These are phyloP conservation scores for Cucumis cinereus DNA, from an alignment of 306 rosid genomes.

Conservation along the genomic window DNA sequence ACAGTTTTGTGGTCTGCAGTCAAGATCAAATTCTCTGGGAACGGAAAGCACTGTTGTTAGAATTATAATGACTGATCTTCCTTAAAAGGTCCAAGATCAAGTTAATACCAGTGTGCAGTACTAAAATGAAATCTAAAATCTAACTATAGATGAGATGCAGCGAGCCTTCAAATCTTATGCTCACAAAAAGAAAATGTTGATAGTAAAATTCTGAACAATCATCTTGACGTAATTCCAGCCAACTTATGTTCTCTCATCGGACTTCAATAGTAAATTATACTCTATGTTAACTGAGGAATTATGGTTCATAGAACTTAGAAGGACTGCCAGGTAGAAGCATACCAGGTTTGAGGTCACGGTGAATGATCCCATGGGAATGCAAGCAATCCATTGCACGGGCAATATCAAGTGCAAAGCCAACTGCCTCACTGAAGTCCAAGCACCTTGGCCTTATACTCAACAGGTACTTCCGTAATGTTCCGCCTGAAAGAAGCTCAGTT, in stretches of 20 bases:
- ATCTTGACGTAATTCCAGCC: not conserved
- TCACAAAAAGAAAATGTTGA: not conserved
- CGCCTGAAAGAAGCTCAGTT: slow-evolving; percentile 62
- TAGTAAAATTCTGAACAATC: not conserved
- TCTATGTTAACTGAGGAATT: not conserved
- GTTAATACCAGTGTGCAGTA: not conserved
- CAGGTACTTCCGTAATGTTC: slow-evolving; percentile 51
- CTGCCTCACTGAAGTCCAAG: slow-evolving; percentile 37
- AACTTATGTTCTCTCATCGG: not conserved
- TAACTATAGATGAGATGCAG: not conserved
- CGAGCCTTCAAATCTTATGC: not conserved
- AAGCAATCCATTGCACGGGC: slow-evolving; percentile 54
- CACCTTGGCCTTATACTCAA: slow-evolving; percentile 37
- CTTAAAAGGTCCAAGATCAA: not conserved
- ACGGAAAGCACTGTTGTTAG: not conserved
- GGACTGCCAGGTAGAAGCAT: slow-evolving; percentile 2
- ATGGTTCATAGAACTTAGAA: not conserved
- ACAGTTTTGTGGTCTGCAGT: slow-evolving; percentile 71
- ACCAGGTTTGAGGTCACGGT: slow-evolving; percentile 69
- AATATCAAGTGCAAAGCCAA: slow-evolving; percentile 45
- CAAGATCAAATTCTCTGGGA: slow-evolving; percentile 71
- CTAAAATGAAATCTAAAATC: not conserved
- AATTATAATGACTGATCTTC: not conserved
- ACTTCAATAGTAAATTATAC: not conserved
- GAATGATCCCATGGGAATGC: slow-evolving; percentile 66